Percentiles rank a stretch among this genome's conserved stretches.
phyloP scores from a whole-genome alignment of 768 basidiomycete species.

The Obba rivulosa region DNA sequence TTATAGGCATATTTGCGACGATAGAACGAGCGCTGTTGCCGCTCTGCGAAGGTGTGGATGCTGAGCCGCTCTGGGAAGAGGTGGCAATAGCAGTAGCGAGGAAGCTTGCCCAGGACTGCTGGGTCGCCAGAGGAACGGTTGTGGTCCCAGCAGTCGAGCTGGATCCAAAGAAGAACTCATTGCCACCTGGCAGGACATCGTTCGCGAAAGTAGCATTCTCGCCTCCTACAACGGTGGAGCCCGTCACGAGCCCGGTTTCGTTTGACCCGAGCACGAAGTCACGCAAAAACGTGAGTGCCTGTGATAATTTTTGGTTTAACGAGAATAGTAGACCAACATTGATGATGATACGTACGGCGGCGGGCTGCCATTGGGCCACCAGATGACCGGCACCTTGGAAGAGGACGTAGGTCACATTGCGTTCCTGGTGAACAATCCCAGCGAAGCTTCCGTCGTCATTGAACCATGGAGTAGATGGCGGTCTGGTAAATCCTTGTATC shows the following conservation, averaged over 20 bases:
- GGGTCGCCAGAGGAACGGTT: conserved; percentile 23
- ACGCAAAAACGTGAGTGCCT: conserved; percentile 60
- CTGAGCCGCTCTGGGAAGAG: not conserved
- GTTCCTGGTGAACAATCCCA: conserved; percentile 71
- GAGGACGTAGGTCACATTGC: conserved; percentile 44
- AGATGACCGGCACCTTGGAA: conserved; percentile 36
- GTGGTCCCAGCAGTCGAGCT: conserved; percentile 22
- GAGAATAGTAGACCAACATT: not conserved
- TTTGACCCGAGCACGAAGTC: conserved; percentile 67
- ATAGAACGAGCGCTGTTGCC: not conserved
- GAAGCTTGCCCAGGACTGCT: conserved; percentile 27
- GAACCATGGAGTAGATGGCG: conserved; percentile 64
- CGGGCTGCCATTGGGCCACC: conserved; percentile 31
- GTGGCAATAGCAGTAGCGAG: conserved; percentile 19
- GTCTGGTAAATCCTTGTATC: conserved; percentile 66
- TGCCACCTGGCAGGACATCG: conserved; percentile 45
- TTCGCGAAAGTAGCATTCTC: conserved; percentile 40
- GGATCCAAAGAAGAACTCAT: conserved; percentile 51
- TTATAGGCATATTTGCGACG: not conserved
- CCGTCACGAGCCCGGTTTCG: conserved; percentile 50
- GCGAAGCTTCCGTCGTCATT: conserved; percentile 54
- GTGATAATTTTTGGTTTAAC: not conserved
- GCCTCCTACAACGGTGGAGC: conserved; percentile 40
- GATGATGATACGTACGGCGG: conserved; percentile 39
- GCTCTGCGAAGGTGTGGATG: not conserved